Conservation (phyloP, 352 stramenopile genomes). For the Pythium apleroticum region DNA sequence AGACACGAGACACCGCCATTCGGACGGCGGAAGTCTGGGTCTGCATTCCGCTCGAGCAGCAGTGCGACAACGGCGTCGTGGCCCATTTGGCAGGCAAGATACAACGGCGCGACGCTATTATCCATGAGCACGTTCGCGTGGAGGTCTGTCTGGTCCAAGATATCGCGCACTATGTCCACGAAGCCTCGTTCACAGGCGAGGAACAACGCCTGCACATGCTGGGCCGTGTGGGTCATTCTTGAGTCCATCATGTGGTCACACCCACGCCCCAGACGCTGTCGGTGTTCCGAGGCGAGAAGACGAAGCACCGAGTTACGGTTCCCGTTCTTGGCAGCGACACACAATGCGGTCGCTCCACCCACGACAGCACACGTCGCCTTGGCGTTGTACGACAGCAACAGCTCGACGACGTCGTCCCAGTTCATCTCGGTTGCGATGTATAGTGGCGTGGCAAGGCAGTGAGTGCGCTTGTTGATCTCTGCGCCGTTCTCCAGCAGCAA, state of each 20-base stretch:
- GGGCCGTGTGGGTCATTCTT: constrained; percentile 17
- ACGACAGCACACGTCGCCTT: constrained; percentile 41
- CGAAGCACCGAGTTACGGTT: constrained; percentile 53
- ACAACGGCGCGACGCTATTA: constrained; percentile 75
- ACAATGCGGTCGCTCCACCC: constrained; percentile 65
- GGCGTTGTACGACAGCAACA: constrained; percentile 50
- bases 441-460: constrained; percentile 67
- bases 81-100: constrained; percentile 85
- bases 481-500: constrained; percentile 48
- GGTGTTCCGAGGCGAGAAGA: constrained; percentile 43
- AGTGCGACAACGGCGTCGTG: constrained; percentile 60
- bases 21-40: constrained; percentile 65
- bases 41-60: constrained; percentile 52
- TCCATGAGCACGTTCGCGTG: constrained; percentile 82
- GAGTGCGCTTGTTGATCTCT: constrained; percentile 60
- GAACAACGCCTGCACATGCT: constrained; percentile 71
- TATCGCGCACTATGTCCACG: constrained; percentile 59
- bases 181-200: constrained; percentile 77
- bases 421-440: constrained; percentile 79
- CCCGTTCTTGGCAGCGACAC: constrained; percentile 77
- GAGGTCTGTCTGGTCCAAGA: constrained; percentile 52
- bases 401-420: constrained; percentile 65
- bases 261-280: constrained; percentile 12
- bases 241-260: constrained; percentile 1
- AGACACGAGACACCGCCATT: constrained; percentile 71